Base-by-base conservation (phyloP, 2,329 filamentous ascomycete genomes). In the Penicillium corylophilum region DNA sequence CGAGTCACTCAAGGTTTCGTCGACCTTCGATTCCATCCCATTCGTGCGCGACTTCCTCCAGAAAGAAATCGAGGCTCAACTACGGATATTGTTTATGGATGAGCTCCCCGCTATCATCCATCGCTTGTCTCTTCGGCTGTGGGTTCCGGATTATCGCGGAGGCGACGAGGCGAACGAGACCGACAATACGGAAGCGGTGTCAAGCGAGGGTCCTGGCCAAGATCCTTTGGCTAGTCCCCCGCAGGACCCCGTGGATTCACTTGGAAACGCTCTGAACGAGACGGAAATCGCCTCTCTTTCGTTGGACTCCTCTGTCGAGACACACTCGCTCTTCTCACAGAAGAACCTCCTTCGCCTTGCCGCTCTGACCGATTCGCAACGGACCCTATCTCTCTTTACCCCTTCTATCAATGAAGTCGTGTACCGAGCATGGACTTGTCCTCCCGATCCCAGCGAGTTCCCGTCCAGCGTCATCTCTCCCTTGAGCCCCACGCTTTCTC, bases 21-120 rank as follows among this genome's bases (percentile, higher is more conserved):
- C 93, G 61, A 99, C 94, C 40, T 99, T 99, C 73, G 94, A 99
- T 76, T 96, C 93, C 12, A 99, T 99, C 65, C 93, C 94, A 40
- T 99, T 99, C 68, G 94, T 99, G 56, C 88, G 94, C 62, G 92
- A 99, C 72, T 97, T 97, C 71, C 78, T 99, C 50, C 94, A 99
- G 69, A 88, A 90, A 70, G 95, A 93, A 55, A 99, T 99, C 64
- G 94, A 99, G 74, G 88, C 84, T 46, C 94, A 97, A 72, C 76
- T 99, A 55, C 86, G 94, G 26, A 90, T 92, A 48, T 71, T 99
- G 59, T 95, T 99, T 79, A 97, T 97, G 91, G 93, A 99, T 59
- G 94, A 99, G 70, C 76, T 99, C 22, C 94, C 94, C 0, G 92
- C 93, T 44, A 97, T 97, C 53, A 96, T 99, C 55, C 94, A 99